Base-by-base conservation (phyloP, 805 yeast genomes). In the Torulaspora delbrueckii region DNA sequence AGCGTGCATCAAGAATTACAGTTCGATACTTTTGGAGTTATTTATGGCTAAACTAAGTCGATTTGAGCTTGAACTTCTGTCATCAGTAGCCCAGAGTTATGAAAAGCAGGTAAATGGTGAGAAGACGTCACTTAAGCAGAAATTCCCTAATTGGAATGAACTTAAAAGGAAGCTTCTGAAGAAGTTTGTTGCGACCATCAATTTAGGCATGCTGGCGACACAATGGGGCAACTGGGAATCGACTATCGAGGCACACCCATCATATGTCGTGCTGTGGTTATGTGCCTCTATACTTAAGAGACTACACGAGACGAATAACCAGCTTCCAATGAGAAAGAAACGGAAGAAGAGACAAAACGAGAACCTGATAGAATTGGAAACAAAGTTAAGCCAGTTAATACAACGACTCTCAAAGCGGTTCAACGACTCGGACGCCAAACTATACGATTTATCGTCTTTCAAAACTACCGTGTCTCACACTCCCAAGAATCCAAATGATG, bases 221-320 rank as follows among this genome's bases (percentile, higher is more conserved):
- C 25, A 43, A 7, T 56, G 59, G 58, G 37, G 38, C 14, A 32
- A 28, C 19, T 57, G 62, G 63, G 28, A 47, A 3, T 10, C 30
- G 16, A 3, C 54, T 2, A 19, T 59, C 5, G 43, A 43, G 7
- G 37, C 33, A 1, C 35, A 53, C 31, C 48, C 50, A 4, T 49
- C 54, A 22, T 50, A 42, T 38, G n/a, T 56, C 9, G 44, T 47
- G n/a, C 36, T 53, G 5, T 45, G 47, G 46, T 12, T 47, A 8
- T 50, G 52, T 26, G 37, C 42, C 13, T 39, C 46, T 12, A 25
- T 50, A 30, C 32, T 45, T 14, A 37, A 40, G 12, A 43, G 43
- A 25, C 16, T 48, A n/a, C 34, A 45, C 2, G 46, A 49, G 16
- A 25, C 30, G 13, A 46, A 26, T 28, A 13, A 28, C 16, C 36